phyloP scores from a whole-genome alignment of 306 rosid species.

The Quercus aquifolioides region DNA sequence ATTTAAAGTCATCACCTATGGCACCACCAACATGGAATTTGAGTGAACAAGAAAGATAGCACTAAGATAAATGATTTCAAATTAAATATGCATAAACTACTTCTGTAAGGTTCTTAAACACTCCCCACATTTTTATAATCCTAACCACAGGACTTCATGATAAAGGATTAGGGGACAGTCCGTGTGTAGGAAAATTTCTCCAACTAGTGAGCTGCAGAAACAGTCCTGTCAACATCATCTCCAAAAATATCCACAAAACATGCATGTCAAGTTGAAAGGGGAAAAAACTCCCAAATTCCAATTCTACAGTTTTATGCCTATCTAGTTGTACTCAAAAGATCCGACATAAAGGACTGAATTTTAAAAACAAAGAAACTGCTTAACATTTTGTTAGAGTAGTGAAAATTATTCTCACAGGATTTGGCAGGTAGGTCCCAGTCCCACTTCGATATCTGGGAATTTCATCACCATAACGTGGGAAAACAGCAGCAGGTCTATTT shows the following conservation, averaged over 20 bases:
- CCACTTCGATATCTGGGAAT: slow-evolving; percentile 89
- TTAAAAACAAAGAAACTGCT: slow-evolving; percentile 7
- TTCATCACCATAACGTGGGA: slow-evolving; percentile 74
- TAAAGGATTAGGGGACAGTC: neutral
- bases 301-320: neutral
- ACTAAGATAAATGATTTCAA: neutral
- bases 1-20: neutral
- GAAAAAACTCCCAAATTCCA: neutral
- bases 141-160: neutral
- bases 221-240: neutral
- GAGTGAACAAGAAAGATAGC: neutral
- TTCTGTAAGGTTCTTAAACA: neutral
- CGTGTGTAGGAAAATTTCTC: neutral
- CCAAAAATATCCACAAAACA: neutral
- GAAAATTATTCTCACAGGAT: slow-evolving; percentile 75
- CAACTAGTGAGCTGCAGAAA: neutral
- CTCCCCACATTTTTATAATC: neutral
- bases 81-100: neutral
- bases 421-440: slow-evolving; percentile 94
- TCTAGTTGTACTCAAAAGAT: neutral
- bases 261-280: neutral
- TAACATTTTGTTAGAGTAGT: neutral
- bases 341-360: neutral
- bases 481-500: slow-evolving; percentile 64
- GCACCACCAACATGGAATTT: neutral